Evolutionary conservation across 2,329 filamentous ascomycete genomes (phyloP), one percentile per base, ranked within the genome.

Genomic region (Alternaria viburni): DNA sequence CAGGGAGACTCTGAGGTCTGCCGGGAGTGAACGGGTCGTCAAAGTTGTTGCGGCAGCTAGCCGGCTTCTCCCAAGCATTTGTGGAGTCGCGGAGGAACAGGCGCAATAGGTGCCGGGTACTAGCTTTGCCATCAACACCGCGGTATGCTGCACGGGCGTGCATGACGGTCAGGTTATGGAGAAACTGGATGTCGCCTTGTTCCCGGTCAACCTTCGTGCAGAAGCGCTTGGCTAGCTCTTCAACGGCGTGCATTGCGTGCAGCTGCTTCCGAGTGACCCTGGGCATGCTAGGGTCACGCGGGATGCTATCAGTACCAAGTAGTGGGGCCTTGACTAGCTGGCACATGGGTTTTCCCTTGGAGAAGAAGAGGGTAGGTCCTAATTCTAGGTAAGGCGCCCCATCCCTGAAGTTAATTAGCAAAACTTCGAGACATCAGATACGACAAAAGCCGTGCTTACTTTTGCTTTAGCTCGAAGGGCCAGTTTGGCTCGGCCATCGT

Each of bases 401-500:
- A 54, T 75, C 64, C 46, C 75, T 78, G 45, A 52, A 41, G 21
- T 41, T n/a, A n/a, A 56, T 56, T 46, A 56, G 54, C 43, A 56
- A 41, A 36, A 30, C 21, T 36, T 41, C 49, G 12, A n/a, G 23
- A 52, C 28, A 36, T 41, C 49, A 36, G 19, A 52, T 41, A 36
- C 19, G 54, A 50, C 36, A 4, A 36, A 50, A 30, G n/a, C 17
- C 21, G 23, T 51, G 57, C 74, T 72, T 63, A 80, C 77, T 76
- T 75, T 50, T 78, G 69, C 64, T 80, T 80, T 58, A 80, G 65
- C 62, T 80, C 78, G 47, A 79, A 80, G 2, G 78, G 78, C 78
- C 78, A 80, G 32, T 77, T 62, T 9, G 72, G 55, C 43, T 72
- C 72, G 7, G 73, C 73, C 72, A 79, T 74, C 0, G 75, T 79